Conservation (phyloP, 805 yeast species). For the Maudiozyma pseudohumilis region DNA sequence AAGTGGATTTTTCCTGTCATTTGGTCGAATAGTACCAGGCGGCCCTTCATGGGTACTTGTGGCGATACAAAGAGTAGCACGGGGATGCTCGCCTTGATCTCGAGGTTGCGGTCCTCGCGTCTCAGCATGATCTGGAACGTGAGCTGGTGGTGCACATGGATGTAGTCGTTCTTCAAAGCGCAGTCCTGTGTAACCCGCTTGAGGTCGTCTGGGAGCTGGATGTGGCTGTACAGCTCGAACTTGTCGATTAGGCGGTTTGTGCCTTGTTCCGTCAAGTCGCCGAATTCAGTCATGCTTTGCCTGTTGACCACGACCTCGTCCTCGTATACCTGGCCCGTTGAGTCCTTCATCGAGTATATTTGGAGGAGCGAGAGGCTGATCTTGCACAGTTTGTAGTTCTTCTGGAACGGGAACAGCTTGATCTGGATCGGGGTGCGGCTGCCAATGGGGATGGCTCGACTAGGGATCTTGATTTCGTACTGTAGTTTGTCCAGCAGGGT, state of each 20-base stretch:
- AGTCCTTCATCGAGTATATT: constrained; percentile 48
- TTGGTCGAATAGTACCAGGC: constrained; percentile 31
- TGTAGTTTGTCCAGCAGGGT: constrained; percentile 87
- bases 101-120: constrained; percentile 57
- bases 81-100: constrained; percentile 79
- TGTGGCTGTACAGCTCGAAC: constrained; percentile 53
- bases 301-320: constrained; percentile 56
- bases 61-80: constrained; percentile 64
- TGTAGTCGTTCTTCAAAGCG: constrained; percentile 46
- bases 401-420: constrained; percentile 63
- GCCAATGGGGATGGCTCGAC: constrained; percentile 82
- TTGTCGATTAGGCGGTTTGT: constrained; percentile 34
- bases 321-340: constrained; percentile 42
- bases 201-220: constrained; percentile 61
- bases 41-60: constrained; percentile 48
- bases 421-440: constrained; percentile 59
- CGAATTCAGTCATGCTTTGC: constrained; percentile 36
- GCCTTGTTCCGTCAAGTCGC: constrained; percentile 30
- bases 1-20: constrained; percentile 33
- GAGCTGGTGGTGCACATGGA: constrained; percentile 76
- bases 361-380: constrained; percentile 61
- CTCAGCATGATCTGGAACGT: constrained; percentile 60
- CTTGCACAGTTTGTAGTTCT: constrained; percentile 63
- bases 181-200: constrained; percentile 76
- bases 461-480: constrained; percentile 75